These are phyloP conservation scores for Lachnellula subtilissima DNA, from an alignment of 2,329 filamentous ascomycete species.

Conservation along the genomic window DNA sequence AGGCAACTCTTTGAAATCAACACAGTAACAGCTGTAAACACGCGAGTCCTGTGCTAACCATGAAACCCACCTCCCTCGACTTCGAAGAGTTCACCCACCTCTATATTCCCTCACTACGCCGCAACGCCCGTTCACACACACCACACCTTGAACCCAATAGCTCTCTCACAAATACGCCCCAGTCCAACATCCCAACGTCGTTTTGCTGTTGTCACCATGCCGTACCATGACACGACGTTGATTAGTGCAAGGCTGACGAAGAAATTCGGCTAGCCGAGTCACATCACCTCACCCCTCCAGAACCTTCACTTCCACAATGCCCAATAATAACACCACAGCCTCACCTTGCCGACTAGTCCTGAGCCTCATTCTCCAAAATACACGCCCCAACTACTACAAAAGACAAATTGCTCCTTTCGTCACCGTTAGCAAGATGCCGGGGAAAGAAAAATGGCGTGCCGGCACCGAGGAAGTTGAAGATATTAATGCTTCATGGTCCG, in stretches of 20 bases:
- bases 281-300: background rate
- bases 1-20: too few relatives aligned
- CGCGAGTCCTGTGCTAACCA: background rate
- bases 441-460: constrained; percentile 6
- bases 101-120: background rate
- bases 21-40: background rate
- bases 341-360: background rate
- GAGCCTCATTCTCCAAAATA: background rate
- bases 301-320: background rate
- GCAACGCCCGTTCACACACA: background rate
- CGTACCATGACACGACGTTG: background rate
- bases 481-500: constrained; percentile 72
- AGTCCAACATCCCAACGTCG: background rate
- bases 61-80: background rate
- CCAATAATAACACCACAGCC: background rate
- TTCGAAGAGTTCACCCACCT: background rate
- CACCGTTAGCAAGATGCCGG: background rate
- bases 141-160: background rate
- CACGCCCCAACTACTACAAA: background rate
- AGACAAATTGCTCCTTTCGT: background rate
- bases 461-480: constrained; percentile 44
- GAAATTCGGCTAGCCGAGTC: background rate
- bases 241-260: background rate
- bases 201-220: background rate
- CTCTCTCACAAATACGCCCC: background rate